phyloP scores from a whole-genome alignment of 2,329 filamentous ascomycete genomes.

The Phialophora expanda region DNA sequence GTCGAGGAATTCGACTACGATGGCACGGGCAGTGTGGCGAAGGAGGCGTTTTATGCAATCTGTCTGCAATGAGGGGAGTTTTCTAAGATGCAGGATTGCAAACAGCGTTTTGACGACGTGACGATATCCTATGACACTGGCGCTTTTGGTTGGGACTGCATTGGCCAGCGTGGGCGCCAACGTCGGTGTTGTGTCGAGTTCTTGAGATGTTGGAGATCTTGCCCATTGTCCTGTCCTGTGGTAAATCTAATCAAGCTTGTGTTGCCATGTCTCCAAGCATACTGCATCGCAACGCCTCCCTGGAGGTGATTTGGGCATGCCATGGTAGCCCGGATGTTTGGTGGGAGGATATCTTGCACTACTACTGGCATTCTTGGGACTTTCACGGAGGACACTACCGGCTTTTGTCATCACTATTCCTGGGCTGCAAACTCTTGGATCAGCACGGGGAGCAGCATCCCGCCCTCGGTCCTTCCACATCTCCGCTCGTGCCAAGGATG shows the following conservation, averaged over 20 bases:
- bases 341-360: background rate
- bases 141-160: constrained; percentile 11
- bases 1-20: constrained; percentile 97
- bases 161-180: constrained; percentile 1
- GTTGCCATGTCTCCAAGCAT: background rate
- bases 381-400: background rate
- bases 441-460: background rate
- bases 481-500: background rate
- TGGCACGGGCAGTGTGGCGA: constrained; percentile 76
- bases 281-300: background rate
- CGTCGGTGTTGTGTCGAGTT: constrained; percentile 9
- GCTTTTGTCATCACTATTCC: background rate
- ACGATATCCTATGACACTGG: constrained; percentile 17
- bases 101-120: constrained; percentile 18
- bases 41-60: constrained; percentile 70
- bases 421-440: background rate
- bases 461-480: background rate
- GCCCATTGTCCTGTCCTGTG: background rate
- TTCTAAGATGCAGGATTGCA: background rate
- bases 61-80: constrained; percentile 58
- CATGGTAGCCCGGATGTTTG: background rate
- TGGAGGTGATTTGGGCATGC: background rate
- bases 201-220: constrained; percentile 7
- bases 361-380: background rate
- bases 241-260: background rate